These are phyloP conservation scores for Penicillium samsonianum DNA, from an alignment of 495 filamentous ascomycete species.

Conservation along the genomic window DNA sequence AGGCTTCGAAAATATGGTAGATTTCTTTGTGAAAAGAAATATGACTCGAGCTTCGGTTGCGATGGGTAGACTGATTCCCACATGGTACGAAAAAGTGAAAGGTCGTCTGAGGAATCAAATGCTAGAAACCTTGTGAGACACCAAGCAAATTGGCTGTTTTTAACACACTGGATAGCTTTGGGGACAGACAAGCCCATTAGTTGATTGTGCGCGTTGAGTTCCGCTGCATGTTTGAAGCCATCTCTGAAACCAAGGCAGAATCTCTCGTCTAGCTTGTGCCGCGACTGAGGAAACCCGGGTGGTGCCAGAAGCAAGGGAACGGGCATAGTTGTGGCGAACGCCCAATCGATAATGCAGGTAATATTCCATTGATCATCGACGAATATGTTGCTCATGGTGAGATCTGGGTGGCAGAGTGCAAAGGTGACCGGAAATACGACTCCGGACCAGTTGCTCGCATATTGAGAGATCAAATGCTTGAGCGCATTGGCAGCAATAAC, in stretches of 20 bases:
- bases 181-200: not conserved
- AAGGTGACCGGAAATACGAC: not conserved
- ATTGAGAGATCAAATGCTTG: not conserved
- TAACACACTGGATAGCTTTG: not conserved
- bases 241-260: not conserved
- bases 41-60: not conserved
- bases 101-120: not conserved
- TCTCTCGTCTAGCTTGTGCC: not conserved
- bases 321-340: not conserved
- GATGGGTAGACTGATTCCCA: conserved; percentile 1
- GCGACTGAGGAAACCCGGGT: not conserved
- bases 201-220: not conserved
- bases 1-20: not conserved
- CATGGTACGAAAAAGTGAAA: conserved; percentile 1
- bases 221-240: not conserved
- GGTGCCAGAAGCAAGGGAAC: not conserved
- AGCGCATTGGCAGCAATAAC: not conserved
- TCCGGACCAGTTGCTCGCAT: not conserved
- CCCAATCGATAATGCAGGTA: conserved; percentile 1
- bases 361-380: not conserved
- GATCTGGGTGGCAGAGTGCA: not conserved
- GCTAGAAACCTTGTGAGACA: not conserved
- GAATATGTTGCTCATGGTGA: not conserved
- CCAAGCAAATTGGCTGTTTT: not conserved
- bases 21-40: not conserved